These are phyloP conservation scores for Aaosphaeria pasadenensis DNA, from an alignment of 2,329 filamentous ascomycete genomes.

Conservation along the genomic window DNA sequence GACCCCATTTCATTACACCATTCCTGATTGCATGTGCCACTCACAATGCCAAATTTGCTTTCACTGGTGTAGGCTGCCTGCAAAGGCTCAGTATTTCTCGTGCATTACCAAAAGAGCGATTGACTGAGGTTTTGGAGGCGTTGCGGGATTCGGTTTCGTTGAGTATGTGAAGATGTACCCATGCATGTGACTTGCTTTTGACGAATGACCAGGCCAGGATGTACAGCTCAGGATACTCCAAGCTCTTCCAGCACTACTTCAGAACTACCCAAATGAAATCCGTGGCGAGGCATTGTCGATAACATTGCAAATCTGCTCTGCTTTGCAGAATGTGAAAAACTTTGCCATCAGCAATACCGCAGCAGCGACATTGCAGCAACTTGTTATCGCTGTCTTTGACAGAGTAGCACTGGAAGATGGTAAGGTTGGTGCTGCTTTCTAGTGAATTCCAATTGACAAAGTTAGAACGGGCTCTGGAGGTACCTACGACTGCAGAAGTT, in stretches of 20 bases:
- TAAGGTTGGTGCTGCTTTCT: slow-evolving; percentile 28
- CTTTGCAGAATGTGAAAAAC: slow-evolving; percentile 87
- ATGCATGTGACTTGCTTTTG: not conserved
- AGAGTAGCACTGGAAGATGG: slow-evolving; percentile 82
- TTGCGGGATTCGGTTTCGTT: slow-evolving; percentile 75
- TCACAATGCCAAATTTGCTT: slow-evolving; percentile 85
- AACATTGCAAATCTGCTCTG: slow-evolving; percentile 85
- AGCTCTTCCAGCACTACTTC: slow-evolving; percentile 80
- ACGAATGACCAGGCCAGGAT: slow-evolving; percentile 59
- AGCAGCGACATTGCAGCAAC: slow-evolving; percentile 91
- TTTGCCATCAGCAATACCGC: slow-evolving; percentile 93
- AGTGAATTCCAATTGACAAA: no score
- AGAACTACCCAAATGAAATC: slow-evolving; percentile 83
- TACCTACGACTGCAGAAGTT: slow-evolving; percentile 63
- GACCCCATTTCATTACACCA: slow-evolving; percentile 81
- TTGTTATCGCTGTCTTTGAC: slow-evolving; percentile 90
- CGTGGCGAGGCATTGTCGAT: slow-evolving; percentile 78
- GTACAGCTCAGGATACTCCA: slow-evolving; percentile 96
- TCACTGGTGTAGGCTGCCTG: slow-evolving; percentile 82
- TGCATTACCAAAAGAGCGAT: slow-evolving; percentile 72
- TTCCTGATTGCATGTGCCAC: slow-evolving; percentile 92
- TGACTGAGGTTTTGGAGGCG: slow-evolving; percentile 85
- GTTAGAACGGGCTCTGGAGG: slow-evolving; percentile 43
- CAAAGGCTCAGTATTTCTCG: slow-evolving; percentile 82
- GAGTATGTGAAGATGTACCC: slow-evolving; percentile 48